Percentiles rank a stretch among this genome's conserved stretches.
phyloP scores from a whole-genome alignment of 108 stramenopile genomes.

The Nitzschia sp. region DNA sequence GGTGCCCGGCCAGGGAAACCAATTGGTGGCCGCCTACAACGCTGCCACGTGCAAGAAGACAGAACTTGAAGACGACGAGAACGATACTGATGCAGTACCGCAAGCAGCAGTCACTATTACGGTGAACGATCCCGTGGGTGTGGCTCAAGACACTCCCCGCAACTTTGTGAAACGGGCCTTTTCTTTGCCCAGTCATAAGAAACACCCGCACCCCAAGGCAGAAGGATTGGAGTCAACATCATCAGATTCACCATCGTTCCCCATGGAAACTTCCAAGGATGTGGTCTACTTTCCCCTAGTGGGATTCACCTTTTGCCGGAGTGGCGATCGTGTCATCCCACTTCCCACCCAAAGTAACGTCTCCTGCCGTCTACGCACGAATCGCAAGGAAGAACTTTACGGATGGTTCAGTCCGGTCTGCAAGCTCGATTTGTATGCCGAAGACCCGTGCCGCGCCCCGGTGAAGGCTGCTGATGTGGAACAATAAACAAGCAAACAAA shows the following conservation, averaged over 20 bases:
- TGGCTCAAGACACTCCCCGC: neutral
- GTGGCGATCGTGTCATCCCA: conserved; percentile 4
- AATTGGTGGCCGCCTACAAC: conserved; percentile 37
- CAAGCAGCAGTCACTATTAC: neutral
- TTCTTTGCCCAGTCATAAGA: neutral
- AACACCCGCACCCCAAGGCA: conserved; percentile 16
- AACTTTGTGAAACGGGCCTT: conserved; percentile 15
- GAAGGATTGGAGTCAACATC: neutral
- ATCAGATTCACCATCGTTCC: too few species aligned
- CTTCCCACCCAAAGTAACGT: conserved; percentile 23
- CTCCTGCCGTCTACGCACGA: conserved; percentile 26
- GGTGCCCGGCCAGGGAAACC: conserved; percentile 28
- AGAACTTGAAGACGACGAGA: conserved; percentile 7
- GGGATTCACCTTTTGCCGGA: conserved; percentile 19
- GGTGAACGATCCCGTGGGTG: neutral
- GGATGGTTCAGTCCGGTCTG: conserved; percentile 38
- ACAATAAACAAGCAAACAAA: neutral
- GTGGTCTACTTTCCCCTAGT: conserved; percentile 32
- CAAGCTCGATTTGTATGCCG: conserved; percentile 22
- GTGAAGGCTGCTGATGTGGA: too few species aligned
- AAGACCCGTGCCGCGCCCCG: conserved; percentile 19
- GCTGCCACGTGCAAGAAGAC: conserved; percentile 13
- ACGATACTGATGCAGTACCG: neutral
- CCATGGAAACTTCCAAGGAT: too few species aligned
- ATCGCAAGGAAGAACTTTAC: conserved; percentile 23